Conservation (phyloP, 1,284 basidiomycete genomes). For the Leucoagaricus sp. region DNA sequence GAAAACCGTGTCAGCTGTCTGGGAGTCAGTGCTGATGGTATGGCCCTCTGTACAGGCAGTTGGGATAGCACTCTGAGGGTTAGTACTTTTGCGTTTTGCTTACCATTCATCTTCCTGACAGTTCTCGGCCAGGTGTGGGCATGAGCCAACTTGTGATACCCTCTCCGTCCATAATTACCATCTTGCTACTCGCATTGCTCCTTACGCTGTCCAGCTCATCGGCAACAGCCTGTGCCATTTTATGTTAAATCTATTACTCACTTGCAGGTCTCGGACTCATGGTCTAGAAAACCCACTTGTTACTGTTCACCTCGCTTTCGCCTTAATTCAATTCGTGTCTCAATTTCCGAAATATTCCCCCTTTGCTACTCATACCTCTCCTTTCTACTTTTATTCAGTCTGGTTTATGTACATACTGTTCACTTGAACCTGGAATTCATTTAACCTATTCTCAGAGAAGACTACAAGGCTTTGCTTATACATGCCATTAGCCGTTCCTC, state of each 20-base stretch:
- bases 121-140: conserved; percentile 54
- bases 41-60: conserved; percentile 96
- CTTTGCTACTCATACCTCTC: conserved; percentile 15
- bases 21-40: conserved; percentile 94
- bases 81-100: conserved; percentile 34
- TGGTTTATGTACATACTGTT: conserved; percentile 14
- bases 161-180: conserved; percentile 21
- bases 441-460: neutral
- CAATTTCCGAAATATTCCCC: conserved; percentile 12
- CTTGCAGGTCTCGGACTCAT: conserved; percentile 36
- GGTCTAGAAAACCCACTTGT: conserved; percentile 20
- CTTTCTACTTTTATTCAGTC: conserved; percentile 9
- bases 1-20: conserved; percentile 98
- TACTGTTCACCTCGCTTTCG: conserved; percentile 10
- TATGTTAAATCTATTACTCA: conserved; percentile 51
- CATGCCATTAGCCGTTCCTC: neutral
- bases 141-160: conserved; percentile 35
- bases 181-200: conserved; percentile 26
- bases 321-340: conserved; percentile 14
- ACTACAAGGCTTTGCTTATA: no score
- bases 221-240: conserved; percentile 41
- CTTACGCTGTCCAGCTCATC: conserved; percentile 28
- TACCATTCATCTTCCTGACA: conserved; percentile 14
- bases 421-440: conserved; percentile 11
- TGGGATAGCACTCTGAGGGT: conserved; percentile 98